Percentiles rank a stretch among this genome's conserved stretches.
Conservation (phyloP, 129 eudicot genomes). For the Smallanthus sonchifolius region DNA sequence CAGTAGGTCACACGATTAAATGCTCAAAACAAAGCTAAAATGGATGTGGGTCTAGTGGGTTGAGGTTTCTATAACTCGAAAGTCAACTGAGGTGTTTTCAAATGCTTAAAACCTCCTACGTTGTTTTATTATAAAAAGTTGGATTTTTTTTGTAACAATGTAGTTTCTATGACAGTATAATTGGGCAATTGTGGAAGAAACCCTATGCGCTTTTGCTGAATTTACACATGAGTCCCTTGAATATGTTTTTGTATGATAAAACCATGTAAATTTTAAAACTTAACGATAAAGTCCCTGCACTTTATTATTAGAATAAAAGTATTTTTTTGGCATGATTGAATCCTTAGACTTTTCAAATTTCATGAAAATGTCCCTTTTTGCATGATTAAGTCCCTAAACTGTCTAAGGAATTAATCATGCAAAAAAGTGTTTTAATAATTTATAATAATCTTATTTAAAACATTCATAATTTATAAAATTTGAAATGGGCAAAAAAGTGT, state of each 20-base stretch:
- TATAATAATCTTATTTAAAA: not conserved
- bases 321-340: not conserved
- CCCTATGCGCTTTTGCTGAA: not conserved
- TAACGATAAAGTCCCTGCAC: not conserved
- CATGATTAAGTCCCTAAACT: not conserved
- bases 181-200: not conserved
- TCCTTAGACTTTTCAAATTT: not conserved
- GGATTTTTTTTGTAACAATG: not conserved
- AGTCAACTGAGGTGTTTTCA: not conserved
- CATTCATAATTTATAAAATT: not conserved
- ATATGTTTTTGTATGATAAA: not conserved
- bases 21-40: not conserved
- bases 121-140: not conserved
- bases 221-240: not conserved
- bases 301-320: not conserved
- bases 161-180: not conserved
- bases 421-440: not conserved
- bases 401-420: not conserved
- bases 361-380: not conserved
- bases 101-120: not conserved
- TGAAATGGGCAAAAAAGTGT: not conserved
- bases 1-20: not conserved
- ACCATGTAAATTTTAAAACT: not conserved
- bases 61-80: not conserved
- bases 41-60: not conserved